These are phyloP conservation scores for Thermoascus crustaceus DNA, from an alignment of 2,329 filamentous ascomycete species.

Conservation along the genomic window DNA sequence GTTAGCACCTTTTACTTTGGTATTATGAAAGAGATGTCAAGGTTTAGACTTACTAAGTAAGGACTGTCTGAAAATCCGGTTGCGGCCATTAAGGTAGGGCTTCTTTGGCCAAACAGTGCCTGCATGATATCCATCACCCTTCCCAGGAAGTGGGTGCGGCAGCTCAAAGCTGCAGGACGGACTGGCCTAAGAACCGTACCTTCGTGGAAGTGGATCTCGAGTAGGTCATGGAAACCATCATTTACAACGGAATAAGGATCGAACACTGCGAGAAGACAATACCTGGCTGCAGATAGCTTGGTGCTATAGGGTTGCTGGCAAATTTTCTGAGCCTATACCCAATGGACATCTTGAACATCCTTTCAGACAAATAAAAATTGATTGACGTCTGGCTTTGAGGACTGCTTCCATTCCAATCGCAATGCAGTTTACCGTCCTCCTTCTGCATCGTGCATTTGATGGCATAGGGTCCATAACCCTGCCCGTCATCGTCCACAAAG, in stretches of 20 bases:
- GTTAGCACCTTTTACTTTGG: too few species aligned
- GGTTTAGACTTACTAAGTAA: too few species aligned
- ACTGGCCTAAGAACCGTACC: slow-evolving; percentile 41
- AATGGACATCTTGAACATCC: slow-evolving; percentile 47
- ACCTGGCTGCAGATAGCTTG: too few species aligned
- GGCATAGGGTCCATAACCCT: too few species aligned
- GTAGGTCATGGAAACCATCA: slow-evolving; percentile 44
- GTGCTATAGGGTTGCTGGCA: too few species aligned
- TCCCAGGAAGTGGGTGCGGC: slow-evolving; percentile 42
- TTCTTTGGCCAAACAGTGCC: slow-evolving; percentile 42
- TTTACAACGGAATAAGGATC: slow-evolving; percentile 44
- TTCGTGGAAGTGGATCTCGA: slow-evolving; percentile 40
- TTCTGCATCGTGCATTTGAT: too few species aligned
- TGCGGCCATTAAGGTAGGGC: slow-evolving; percentile 39
- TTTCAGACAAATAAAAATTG: slow-evolving; percentile 43
- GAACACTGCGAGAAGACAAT: slow-evolving; percentile 42
- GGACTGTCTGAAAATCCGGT: slow-evolving; percentile 46
- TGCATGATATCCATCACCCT: slow-evolving; percentile 44
- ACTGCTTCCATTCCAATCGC: slow-evolving; percentile 44
- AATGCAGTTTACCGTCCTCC: too few species aligned
- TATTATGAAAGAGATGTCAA: too few species aligned
- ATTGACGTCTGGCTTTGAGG: slow-evolving; percentile 40
- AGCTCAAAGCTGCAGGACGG: slow-evolving; percentile 40
- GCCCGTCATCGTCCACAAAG: too few species aligned
- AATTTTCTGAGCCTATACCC: too few species aligned